Evolutionary conservation across 2,329 filamentous ascomycete species (phyloP).

Genomic region (Beauveria medogensis): DNA sequence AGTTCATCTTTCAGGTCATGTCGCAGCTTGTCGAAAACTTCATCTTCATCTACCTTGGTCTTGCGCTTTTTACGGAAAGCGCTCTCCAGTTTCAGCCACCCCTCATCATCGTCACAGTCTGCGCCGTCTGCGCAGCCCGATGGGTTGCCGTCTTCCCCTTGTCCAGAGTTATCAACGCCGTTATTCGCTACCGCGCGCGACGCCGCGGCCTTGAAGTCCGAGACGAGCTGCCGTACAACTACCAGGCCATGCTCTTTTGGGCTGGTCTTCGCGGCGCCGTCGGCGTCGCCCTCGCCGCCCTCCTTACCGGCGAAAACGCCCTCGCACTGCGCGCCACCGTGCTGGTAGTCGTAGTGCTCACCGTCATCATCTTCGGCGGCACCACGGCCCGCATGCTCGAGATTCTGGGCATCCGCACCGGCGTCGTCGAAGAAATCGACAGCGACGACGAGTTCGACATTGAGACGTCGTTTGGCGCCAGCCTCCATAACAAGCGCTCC

Average conservation of each 20-base stretch:
- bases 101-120: conserved; percentile 85
- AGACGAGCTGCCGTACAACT: conserved; percentile 87
- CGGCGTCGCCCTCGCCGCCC: conserved; percentile 86
- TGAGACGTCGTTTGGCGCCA: conserved; percentile 57
- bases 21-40: conserved; percentile 97
- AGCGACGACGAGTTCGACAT: conserved; percentile 99
- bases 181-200: conserved; percentile 77
- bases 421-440: conserved; percentile 93
- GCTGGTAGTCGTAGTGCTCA: conserved; percentile 93
- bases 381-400: conserved; percentile 97
- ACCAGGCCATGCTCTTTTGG: conserved; percentile 99
- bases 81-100: conserved; percentile 86
- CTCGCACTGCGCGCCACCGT: conserved; percentile 86
- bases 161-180: conserved; percentile 82
- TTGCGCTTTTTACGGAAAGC: conserved; percentile 88
- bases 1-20: conserved; percentile 92
- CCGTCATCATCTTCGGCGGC: conserved; percentile 96
- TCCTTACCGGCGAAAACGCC: conserved; percentile 73
- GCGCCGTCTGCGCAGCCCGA: conserved; percentile 84
- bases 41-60: conserved; percentile 96
- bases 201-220: conserved; percentile 64
- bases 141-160: conserved; percentile 95
- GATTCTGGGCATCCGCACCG: conserved; percentile 91
- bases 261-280: conserved; percentile 91
- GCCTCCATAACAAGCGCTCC: conserved; percentile 73